These are phyloP conservation scores for Earliella scabrosa DNA, from an alignment of 1,284 basidiomycete species.

Conservation along the genomic window DNA sequence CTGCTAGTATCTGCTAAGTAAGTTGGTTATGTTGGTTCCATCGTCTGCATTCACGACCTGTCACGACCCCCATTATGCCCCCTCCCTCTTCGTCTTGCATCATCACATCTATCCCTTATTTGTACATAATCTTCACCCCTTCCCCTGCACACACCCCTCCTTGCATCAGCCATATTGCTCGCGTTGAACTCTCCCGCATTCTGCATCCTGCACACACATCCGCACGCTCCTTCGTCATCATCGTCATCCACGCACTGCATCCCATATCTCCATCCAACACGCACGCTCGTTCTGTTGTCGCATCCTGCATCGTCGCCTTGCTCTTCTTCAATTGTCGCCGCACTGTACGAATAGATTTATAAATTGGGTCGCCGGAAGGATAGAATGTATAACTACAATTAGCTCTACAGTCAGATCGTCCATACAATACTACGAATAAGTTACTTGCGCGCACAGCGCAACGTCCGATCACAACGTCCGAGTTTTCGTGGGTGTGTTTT, in stretches of 20 bases:
- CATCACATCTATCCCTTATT: too few species aligned
- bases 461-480: too few species aligned
- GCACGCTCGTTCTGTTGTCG: neutral
- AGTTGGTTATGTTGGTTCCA: neutral
- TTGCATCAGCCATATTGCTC: too few species aligned
- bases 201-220: neutral
- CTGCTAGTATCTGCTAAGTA: neutral
- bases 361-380: neutral
- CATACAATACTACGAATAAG: conserved; percentile 17
- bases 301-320: neutral
- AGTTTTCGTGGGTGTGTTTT: too few species aligned
- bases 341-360: too few species aligned
- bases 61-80: neutral
- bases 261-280: neutral
- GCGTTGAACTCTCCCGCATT: neutral
- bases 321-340: neutral
- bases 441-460: neutral
- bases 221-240: neutral
- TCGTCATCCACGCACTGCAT: neutral
- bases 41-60: neutral
- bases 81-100: neutral
- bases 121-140: too few species aligned
- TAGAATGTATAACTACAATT: conserved; percentile 8
- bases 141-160: too few species aligned
- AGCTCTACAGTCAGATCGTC: conserved; percentile 12